phyloP scores from a whole-genome alignment of 1,284 basidiomycete genomes.

The Sparassis latifolia region DNA sequence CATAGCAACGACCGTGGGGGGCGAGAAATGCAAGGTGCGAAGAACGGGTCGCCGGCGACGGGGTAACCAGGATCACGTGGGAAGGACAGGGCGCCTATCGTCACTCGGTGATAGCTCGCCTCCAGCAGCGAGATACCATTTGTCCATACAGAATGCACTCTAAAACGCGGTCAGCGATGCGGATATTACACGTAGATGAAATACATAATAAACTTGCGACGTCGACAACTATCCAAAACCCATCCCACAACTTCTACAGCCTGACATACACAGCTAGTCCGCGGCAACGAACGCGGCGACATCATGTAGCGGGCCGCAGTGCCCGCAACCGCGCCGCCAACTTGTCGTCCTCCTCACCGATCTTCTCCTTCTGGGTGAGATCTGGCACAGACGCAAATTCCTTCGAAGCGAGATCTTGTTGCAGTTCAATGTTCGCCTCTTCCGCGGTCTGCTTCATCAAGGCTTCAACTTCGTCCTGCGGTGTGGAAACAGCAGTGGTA shows the following conservation, averaged over 20 bases:
- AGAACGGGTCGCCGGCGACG: too few species aligned
- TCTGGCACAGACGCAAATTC: conserved; percentile 52
- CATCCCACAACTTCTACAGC: neutral
- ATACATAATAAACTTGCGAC: neutral
- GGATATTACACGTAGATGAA: too few species aligned
- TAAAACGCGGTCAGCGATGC: too few species aligned
- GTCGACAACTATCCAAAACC: neutral
- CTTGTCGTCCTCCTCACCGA: conserved; percentile 73
- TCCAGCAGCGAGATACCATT: too few species aligned
- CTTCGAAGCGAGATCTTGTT: conserved; percentile 80
- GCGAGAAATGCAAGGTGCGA: too few species aligned
- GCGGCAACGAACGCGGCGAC: neutral
- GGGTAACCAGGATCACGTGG: too few species aligned
- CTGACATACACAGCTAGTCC: neutral
- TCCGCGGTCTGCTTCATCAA: conserved; percentile 95
- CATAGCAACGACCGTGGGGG: too few species aligned
- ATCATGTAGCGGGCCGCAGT: conserved; percentile 65
- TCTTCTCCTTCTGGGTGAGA: conserved; percentile 45
- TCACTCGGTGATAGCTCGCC: too few species aligned
- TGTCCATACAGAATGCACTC: too few species aligned
- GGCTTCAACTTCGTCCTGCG: conserved; percentile 94
- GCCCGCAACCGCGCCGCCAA: conserved; percentile 80
- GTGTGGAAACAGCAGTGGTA: conserved; percentile 89
- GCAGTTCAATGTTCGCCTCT: conserved; percentile 93
- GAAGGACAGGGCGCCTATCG: too few species aligned